phyloP scores from a whole-genome alignment of 169 alveolate genomes.

The Fabrea salina region DNA sequence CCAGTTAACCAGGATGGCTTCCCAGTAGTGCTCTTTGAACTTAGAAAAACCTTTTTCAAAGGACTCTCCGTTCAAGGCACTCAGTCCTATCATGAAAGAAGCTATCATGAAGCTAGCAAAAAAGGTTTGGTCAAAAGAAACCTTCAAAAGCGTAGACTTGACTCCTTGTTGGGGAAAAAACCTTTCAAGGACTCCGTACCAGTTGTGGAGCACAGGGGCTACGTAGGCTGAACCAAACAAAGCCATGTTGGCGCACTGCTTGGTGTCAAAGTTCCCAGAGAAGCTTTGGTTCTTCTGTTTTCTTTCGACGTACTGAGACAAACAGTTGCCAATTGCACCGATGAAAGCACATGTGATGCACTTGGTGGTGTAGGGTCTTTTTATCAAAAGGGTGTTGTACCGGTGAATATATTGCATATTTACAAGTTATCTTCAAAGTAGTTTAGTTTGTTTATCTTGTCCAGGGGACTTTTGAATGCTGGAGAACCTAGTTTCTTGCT shows the following conservation, averaged over 20 bases:
- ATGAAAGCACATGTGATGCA: background rate
- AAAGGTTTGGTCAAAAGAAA: background rate
- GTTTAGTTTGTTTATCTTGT: too few relatives aligned
- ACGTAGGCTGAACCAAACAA: background rate
- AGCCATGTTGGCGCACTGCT: background rate
- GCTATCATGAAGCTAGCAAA: too few relatives aligned
- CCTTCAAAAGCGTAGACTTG: background rate
- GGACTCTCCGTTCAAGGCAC: too few relatives aligned
- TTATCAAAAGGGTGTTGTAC: background rate
- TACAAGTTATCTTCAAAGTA: too few relatives aligned
- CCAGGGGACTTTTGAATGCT: too few relatives aligned
- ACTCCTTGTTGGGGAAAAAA: background rate
- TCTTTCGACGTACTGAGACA: slow-evolving; percentile 6
- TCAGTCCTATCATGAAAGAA: too few relatives aligned
- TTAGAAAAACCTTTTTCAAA: too few relatives aligned
- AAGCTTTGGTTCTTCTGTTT: background rate
- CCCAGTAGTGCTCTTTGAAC: slow-evolving; percentile 39
- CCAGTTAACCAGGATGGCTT: slow-evolving; percentile 47
- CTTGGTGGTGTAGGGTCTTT: background rate
- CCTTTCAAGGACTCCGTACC: background rate
- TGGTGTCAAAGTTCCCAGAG: background rate
- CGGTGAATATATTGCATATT: background rate
- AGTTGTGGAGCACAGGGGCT: slow-evolving; percentile 7
- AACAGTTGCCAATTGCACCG: background rate
- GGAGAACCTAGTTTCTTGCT: too few relatives aligned